Base-by-base conservation (phyloP, 768 basidiomycete species). In the Leccinum aurantiacum region DNA sequence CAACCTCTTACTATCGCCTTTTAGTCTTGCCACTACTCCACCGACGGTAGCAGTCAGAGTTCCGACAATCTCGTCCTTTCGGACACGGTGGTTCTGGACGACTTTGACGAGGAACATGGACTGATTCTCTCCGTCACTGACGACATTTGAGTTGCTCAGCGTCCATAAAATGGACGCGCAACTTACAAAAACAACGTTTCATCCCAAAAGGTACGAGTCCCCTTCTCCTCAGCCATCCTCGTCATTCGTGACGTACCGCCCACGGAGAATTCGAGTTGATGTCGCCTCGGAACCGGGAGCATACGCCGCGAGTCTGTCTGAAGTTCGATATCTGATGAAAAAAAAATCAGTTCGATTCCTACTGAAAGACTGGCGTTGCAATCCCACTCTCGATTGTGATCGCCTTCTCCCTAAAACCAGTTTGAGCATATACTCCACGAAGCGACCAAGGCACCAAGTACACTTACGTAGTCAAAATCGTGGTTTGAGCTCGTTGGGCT, bases 291-390 rank as follows among this genome's bases (percentile, higher is more conserved):
- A 31, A 46, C 1, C 4, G 14, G 38, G 13, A 19, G 3, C n/a
- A 31, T 31, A 11, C 41, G 27, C 6, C 17, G 27, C 14, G 27
- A 25, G 25, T 17, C 22, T 37, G 56, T 58, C 4, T 11, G 35
- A 48, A 59, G 62, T 13, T 64, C 33, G 31, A 59, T 56, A 17
- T 63, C 61, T 63, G 11, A 22, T 0, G 35, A 2, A 5, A 5
- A 6, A 31, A 13, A 11, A 25, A 1, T 22, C 4, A 13, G 3
- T 8, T 19, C 0, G 33, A 14, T 38, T 14, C 4, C n/a, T 1
- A 2, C 3, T n/a, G n/a, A 47, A 22, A 2, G 27, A 14, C n/a
- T 5, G 6, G 2, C 2, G 25, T 9, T 4, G 4, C 10, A 24
- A 0, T 0, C n/a, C 3, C 24, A 63, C 61, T 51, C 29, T 27